These are phyloP conservation scores for Dipsacomyces acuminosporus DNA, from an alignment of 371 early-diverging fungal species.

Conservation along the genomic window DNA sequence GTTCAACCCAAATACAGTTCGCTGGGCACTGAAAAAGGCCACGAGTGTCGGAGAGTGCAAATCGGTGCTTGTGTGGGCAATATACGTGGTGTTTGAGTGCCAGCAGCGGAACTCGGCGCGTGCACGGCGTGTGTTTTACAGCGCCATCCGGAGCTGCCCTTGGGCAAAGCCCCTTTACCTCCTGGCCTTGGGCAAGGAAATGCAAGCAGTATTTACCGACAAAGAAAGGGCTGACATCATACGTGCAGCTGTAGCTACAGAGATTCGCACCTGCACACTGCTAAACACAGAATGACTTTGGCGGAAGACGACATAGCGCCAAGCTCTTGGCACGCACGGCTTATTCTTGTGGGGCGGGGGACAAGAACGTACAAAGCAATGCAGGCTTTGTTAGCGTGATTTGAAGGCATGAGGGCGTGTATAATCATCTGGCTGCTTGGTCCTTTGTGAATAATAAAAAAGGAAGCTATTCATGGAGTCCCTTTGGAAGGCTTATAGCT, in stretches of 20 bases:
- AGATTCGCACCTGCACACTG: conserved; percentile 14
- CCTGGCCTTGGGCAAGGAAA: conserved; percentile 4
- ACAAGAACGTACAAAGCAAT: too few relatives aligned
- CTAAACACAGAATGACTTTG: too few relatives aligned
- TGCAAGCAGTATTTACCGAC: background rate
- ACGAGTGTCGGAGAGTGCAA: conserved; percentile 2
- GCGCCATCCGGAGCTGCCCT: conserved; percentile 15
- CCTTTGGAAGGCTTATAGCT: too few relatives aligned
- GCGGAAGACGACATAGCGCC: too few relatives aligned
- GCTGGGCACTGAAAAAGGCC: conserved; percentile 5
- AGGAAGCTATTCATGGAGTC: too few relatives aligned
- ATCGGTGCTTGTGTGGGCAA: conserved; percentile 17
- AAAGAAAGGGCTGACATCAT: conserved; percentile 8
- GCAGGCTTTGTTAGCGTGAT: too few relatives aligned
- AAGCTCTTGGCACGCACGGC: too few relatives aligned
- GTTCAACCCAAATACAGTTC: background rate
- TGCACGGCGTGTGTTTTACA: conserved; percentile 3
- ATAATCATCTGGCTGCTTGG: too few relatives aligned
- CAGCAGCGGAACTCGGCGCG: background rate
- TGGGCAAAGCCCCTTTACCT: conserved; percentile 31
- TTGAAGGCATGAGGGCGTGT: too few relatives aligned
- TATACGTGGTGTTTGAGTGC: conserved; percentile 2
- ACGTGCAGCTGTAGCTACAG: conserved; percentile 12
- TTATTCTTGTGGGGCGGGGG: too few relatives aligned
- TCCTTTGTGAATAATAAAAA: too few relatives aligned